A percentile compares a stretch with the other conserved stretches of the same genome.
phyloP scores from a whole-genome alignment of 1,284 basidiomycete species.

The Exsudoporus floridanus region DNA sequence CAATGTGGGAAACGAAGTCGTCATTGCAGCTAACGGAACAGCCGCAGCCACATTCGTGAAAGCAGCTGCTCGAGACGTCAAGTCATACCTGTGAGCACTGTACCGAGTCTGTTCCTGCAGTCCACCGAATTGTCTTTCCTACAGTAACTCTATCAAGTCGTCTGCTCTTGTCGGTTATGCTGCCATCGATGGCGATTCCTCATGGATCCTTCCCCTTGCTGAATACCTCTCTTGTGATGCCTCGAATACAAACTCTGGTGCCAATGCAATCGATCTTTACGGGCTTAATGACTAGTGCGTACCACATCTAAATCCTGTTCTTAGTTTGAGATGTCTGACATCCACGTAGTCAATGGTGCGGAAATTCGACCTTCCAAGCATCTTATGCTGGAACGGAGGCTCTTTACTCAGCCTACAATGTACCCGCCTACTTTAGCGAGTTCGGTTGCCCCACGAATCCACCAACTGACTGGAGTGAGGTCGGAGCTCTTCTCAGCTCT shows the following conservation, averaged over 20 bases:
- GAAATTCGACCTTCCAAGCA: slow-evolving; percentile 55
- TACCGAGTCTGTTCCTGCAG: background rate
- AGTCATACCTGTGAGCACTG: slow-evolving; percentile 71
- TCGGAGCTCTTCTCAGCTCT: slow-evolving; percentile 67
- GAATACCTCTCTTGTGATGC: slow-evolving; percentile 81
- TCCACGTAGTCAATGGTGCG: slow-evolving; percentile 72
- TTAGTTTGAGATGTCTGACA: slow-evolving; percentile 12
- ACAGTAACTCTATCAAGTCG: slow-evolving; percentile 65
- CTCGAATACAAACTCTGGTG: slow-evolving; percentile 50
- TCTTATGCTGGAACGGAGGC: slow-evolving; percentile 56
- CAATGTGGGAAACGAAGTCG: slow-evolving; percentile 91
- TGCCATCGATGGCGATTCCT: slow-evolving; percentile 72
- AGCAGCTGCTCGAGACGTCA: slow-evolving; percentile 86
- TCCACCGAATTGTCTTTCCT: background rate
- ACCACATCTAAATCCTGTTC: background rate
- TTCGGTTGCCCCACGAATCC: slow-evolving; percentile 72
- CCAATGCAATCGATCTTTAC: slow-evolving; percentile 77
- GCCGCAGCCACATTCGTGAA: slow-evolving; percentile 80
- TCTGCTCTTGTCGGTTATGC: slow-evolving; percentile 81
- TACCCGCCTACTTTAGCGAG: slow-evolving; percentile 89
- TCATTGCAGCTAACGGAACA: slow-evolving; percentile 58
- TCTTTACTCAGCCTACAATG: slow-evolving; percentile 67
- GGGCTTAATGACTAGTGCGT: slow-evolving; percentile 79
- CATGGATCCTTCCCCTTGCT: slow-evolving; percentile 71
- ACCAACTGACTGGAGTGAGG: slow-evolving; percentile 81